Evolutionary conservation across 129 eudicot genomes (phyloP), one percentile per base, ranked within the genome.

Genomic region (Kitagawia praeruptora): DNA sequence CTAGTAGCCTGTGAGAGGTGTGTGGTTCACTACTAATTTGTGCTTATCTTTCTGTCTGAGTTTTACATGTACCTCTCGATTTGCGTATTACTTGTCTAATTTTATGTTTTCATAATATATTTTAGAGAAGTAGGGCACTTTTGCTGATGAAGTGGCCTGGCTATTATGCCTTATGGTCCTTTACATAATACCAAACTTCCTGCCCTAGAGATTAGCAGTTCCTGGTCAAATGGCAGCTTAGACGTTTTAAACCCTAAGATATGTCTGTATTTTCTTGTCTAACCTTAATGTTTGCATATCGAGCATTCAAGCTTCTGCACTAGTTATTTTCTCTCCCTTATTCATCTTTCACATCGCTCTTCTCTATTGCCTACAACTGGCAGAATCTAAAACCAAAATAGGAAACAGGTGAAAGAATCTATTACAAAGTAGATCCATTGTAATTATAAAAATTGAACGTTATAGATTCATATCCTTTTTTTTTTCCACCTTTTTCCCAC

Each of bases 1-100:
- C 87, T 95, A 85, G 98, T 95, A 51, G 70, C 96, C 28, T 92
- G 97, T 86, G 91, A 90, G 84, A 87, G 97, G 97, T 88, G 76
- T 66, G 76, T 54, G 85, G 40, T 44, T 83, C 41, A 56, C 28
- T 39, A 77, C 73, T 8, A 40, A 40, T 9, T 72, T 28, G 73
- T 71, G 4, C 56, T 74, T 82, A 12, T 56, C 19, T 34, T 34
- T 34, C 2, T 34, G 37, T 34, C 37, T 34, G 37, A 34, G 37
- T 34, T 34, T 34, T 34, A 63, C 38, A 5, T 69, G 15, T 69
- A 31, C 74, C 45, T 69, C 16, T 34, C 8, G 4, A 63, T 63
- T 8, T 27, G 70, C 70, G 0, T 25, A 25, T 63, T 25, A 27
- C 70, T 25, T n/a, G 38, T 25, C 25, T 9, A 3, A 63, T n/a